phyloP scores from a whole-genome alignment of 768 basidiomycete genomes.

The Paxillus ammoniavirescens region DNA sequence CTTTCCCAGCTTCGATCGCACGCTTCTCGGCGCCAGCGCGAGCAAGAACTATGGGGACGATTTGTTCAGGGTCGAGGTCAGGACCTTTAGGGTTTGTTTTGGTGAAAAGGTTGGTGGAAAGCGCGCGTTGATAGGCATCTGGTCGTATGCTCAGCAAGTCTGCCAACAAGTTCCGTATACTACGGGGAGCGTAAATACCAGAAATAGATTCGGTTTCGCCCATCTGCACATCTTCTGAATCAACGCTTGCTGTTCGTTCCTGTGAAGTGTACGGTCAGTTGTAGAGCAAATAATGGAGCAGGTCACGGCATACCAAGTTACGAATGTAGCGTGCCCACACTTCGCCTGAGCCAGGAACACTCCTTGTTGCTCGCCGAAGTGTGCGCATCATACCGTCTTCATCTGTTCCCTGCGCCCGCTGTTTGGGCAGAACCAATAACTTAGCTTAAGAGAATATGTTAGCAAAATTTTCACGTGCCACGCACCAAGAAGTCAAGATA shows the following conservation, averaged over 20 bases:
- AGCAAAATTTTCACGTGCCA: conserved; percentile 1
- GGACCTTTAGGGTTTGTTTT: conserved; percentile 17
- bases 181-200: conserved; percentile 13
- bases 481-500: conserved; percentile 71
- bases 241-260: conserved; percentile 19
- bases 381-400: conserved; percentile 41
- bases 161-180: neutral
- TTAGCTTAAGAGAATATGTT: conserved; percentile 1
- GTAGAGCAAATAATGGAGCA: neutral
- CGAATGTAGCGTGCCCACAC: conserved; percentile 79
- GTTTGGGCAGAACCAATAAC: neutral
- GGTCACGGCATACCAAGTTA: conserved; percentile 49
- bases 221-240: conserved; percentile 16
- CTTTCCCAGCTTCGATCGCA: conserved; percentile 43
- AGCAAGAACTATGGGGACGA: conserved; percentile 62
- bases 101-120: conserved; percentile 53
- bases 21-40: conserved; percentile 65
- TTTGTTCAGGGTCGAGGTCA: conserved; percentile 57
- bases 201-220: conserved; percentile 24
- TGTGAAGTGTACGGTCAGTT: conserved; percentile 2
- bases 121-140: conserved; percentile 61
- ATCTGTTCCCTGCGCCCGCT: conserved; percentile 39
- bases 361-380: conserved; percentile 61
- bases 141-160: conserved; percentile 7
- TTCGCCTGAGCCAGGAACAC: conserved; percentile 74